Conservation (phyloP, 495 filamentous ascomycete species). For the Tetracladium setigerum region DNA sequence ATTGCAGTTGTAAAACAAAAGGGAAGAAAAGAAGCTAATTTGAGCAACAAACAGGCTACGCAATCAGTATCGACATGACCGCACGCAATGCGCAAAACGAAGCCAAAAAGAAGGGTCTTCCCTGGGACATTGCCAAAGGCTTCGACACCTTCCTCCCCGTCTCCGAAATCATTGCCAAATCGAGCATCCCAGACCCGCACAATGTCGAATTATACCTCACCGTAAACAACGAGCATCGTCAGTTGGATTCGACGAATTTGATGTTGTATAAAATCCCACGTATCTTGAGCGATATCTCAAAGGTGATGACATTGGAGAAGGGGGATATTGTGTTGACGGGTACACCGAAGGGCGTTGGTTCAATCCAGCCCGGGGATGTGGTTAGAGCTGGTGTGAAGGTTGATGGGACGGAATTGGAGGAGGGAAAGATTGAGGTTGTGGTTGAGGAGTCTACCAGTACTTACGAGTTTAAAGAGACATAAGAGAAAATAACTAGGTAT, state of each 20-base stretch:
- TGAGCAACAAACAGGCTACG: conserved; percentile 49
- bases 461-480: conserved; percentile 57
- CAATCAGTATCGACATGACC: conserved; percentile 88
- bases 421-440: conserved; percentile 75
- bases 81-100: conserved; percentile 89
- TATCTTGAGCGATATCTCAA: conserved; percentile 80
- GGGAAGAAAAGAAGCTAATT: background rate
- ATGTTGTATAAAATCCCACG: conserved; percentile 92
- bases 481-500: conserved; percentile 8
- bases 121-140: conserved; percentile 92
- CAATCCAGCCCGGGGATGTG: conserved; percentile 77
- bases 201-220: conserved; percentile 74
- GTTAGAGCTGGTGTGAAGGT: conserved; percentile 82
- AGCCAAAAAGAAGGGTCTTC: conserved; percentile 94
- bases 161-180: conserved; percentile 67
- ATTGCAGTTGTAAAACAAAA: background rate
- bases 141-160: conserved; percentile 96
- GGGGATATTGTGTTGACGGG: conserved; percentile 92
- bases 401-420: conserved; percentile 74
- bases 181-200: conserved; percentile 76
- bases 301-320: conserved; percentile 87
- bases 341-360: conserved; percentile 92
- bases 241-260: conserved; percentile 78
- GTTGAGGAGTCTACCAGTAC: conserved; percentile 59
- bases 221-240: conserved; percentile 66